Evolutionary conservation across 306 rosid genomes (phyloP).

Genomic region (Adenanthera pavonina): DNA sequence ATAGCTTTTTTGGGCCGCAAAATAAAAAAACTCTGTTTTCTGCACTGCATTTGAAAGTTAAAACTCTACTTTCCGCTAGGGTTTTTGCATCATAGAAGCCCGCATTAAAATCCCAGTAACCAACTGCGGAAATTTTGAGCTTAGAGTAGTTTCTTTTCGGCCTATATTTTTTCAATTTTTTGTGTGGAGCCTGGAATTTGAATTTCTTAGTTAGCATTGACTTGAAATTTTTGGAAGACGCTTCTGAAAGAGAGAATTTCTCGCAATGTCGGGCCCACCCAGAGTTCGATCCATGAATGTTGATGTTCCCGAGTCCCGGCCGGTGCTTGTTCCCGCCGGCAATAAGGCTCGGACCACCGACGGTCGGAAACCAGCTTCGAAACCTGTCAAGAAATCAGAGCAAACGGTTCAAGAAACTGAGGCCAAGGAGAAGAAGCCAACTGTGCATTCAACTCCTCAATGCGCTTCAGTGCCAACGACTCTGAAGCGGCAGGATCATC

Average conservation of each 20-base stretch:
- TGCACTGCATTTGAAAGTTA: slow-evolving; percentile 47
- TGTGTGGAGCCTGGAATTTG: slow-evolving; percentile 31
- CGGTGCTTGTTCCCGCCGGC: slow-evolving; percentile 72
- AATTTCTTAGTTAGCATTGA: slow-evolving; percentile 43
- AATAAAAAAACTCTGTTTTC: slow-evolving; percentile 13
- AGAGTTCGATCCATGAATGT: slow-evolving; percentile 77
- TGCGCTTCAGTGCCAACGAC: slow-evolving; percentile 42
- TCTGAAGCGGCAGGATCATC: slow-evolving; percentile 53
- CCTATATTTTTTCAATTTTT: not conserved
- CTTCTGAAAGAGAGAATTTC: slow-evolving; percentile 36
- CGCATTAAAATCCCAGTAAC: slow-evolving; percentile 26
- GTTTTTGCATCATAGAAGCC: slow-evolving; percentile 42
- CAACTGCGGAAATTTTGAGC: slow-evolving; percentile 12
- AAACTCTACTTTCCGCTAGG: slow-evolving; percentile 36
- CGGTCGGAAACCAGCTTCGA: slow-evolving; percentile 46
- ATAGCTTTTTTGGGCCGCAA: slow-evolving; percentile 29
- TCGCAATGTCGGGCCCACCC: slow-evolving; percentile 82
- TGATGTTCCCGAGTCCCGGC: slow-evolving; percentile 60
- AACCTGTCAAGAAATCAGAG: slow-evolving; percentile 57
- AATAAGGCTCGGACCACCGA: slow-evolving; percentile 59
- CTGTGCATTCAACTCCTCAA: slow-evolving; percentile 41
- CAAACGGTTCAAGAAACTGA: slow-evolving; percentile 43
- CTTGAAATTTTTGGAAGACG: slow-evolving; percentile 25
- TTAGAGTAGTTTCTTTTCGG: not conserved
- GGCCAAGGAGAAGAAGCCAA: slow-evolving; percentile 54